Evolutionary conservation across 2,329 filamentous ascomycete species (phyloP), one percentile per base, ranked within the genome.

Genomic region (Dactylellina haptotyla): DNA sequence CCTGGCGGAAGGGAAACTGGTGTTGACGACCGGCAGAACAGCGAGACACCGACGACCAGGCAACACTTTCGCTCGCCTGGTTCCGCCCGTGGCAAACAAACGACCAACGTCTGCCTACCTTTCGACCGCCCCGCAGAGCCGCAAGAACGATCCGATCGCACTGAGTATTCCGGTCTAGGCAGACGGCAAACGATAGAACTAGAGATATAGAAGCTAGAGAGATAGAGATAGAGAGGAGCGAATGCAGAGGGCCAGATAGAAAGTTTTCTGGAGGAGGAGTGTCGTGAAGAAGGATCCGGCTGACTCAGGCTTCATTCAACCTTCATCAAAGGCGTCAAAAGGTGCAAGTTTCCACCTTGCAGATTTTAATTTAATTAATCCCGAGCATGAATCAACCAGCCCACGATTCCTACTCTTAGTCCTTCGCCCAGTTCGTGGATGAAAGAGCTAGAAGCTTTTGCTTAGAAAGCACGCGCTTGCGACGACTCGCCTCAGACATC

Each of bases 381-480:
- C n/a, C n/a, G n/a, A n/a, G n/a, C n/a, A n/a, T n/a, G n/a, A n/a
- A n/a, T n/a, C n/a, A n/a, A n/a, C n/a, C n/a, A n/a, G n/a, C n/a
- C n/a, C n/a, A n/a, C 4, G 6, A 6, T 1, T 23, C 18, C 18
- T 2, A 16, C 23, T 16, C 18, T 20, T 23, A 48, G 20, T 51
- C 25, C 20, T 56, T 56, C 32, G 28, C 18, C 5, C 26, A 12
- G 16, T 18, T n/a, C 5, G 14, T 18, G 9, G 30, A 39, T 32
- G 48, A 51, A 51, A 32, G 48, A 34, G 20, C 48, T 34, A 56
- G 51, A 43, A 56, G 5, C 18, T 23, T 20, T 23, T 41, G 51
- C 51, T 56, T 56, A 56, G 51, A 56, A 56, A 56, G 51, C 51
- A 56, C n/a, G 5, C 6, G 51, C 32, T 37, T 39, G 18, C 30